Percentiles rank a stretch among this genome's conserved stretches.
Evolutionary conservation across 106 monocot species (phyloP).

Genomic region (Dendrobium officinale): DNA sequence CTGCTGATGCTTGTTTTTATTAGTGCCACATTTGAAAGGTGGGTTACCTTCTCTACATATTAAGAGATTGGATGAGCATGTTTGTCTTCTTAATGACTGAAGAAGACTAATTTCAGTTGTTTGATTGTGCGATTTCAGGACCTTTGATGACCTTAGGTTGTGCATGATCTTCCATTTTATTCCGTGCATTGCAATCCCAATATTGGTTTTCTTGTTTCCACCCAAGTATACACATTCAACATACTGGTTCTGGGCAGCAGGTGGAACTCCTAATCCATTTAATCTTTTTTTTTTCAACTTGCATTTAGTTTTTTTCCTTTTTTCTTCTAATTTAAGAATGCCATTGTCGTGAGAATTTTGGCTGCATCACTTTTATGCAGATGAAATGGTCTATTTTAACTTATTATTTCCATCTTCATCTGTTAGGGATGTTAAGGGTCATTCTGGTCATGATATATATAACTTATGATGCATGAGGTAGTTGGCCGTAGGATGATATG

Average conservation of each 20-base stretch:
- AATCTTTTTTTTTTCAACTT: background rate
- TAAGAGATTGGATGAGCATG: too few relatives aligned
- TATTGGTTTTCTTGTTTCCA: constrained; percentile 53
- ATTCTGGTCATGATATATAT: background rate
- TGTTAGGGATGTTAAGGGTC: background rate
- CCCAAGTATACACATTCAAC: constrained; percentile 84
- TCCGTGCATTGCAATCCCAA: constrained; percentile 61
- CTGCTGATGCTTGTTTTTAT: constrained; percentile 53
- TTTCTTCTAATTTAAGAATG: background rate
- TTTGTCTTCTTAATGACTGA: background rate
- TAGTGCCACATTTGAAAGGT: constrained; percentile 77
- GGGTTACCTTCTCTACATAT: constrained; percentile 7
- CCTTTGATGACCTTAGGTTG: constrained; percentile 69
- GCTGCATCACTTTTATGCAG: background rate
- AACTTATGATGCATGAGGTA: background rate
- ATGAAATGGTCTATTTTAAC: background rate
- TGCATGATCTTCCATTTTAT: constrained; percentile 57
- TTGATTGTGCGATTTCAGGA: constrained; percentile 37
- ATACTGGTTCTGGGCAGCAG: constrained; percentile 81
- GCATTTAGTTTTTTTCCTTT: background rate
- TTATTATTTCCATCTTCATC: background rate
- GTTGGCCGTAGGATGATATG: background rate
- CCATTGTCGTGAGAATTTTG: background rate
- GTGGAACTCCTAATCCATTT: constrained; percentile 19
- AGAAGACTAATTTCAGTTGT: background rate